Base-by-base conservation (phyloP, 2,329 filamentous ascomycete genomes). In the Apiospora koreana region DNA sequence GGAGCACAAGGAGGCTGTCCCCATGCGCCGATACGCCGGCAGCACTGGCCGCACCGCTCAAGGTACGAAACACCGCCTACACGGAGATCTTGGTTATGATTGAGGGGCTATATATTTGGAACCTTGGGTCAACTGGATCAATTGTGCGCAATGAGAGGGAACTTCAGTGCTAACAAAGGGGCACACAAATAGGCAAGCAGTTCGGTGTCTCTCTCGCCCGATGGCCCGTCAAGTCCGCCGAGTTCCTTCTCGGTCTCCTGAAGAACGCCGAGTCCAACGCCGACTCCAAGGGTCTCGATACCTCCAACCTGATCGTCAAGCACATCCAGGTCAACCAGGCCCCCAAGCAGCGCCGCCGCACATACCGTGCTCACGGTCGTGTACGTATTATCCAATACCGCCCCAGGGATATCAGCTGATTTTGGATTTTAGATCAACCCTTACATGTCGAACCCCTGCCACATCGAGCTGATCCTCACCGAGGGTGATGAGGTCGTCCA, bases 251-350 rank as follows among this genome's bases (percentile, higher is more conserved):
- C 86, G 93, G 93, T 83, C 94, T 99, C 80, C 93, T 99, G 80
- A 96, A 95, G 91, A 97, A 97, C 87, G 94, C 94, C 78, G 94
- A 97, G 89, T 92, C 94, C 88, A 97, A 97, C 86, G 94, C 94
- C 84, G 95, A 97, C 81, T 93, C 93, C 85, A 97, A 97, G 91
- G 94, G 95, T 81, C 94, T 97, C 82, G 94, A 99, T 87, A 98
- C 95, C 83, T 92, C 92, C 87, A 97, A 97, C 90, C 89, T 99
- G 83, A 87, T 98, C 83, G 93, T 99, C 88, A 98, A 98, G 94
- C 97, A 98, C 93, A 99, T 99, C 88, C 96, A 99, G 90, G 96
- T 99, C 91, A 99, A 99, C 94, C 96, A 99, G 91, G 97, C 96
- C 80, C 96, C 96, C 82, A 98, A 98, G 93, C 95, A 98, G 91